These are phyloP conservation scores for Stygiomarasmius scandens DNA, from an alignment of 1,284 basidiomycete species.

Conservation along the genomic window DNA sequence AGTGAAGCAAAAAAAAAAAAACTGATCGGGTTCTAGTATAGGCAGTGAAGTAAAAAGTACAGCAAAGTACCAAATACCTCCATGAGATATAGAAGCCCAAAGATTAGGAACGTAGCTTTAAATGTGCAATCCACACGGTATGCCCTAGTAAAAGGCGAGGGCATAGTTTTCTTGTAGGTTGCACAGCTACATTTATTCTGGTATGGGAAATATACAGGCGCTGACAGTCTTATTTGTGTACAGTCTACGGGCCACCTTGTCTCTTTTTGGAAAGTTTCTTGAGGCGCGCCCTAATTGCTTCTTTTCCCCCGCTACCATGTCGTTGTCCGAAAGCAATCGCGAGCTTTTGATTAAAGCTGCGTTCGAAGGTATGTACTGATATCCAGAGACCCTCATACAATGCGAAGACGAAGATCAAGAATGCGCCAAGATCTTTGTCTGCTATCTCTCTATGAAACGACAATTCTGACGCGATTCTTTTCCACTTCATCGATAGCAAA, in stretches of 20 bases:
- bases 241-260: background rate
- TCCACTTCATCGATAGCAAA: slow-evolving; percentile 38
- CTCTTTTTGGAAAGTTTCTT: background rate
- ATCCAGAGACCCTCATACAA: background rate
- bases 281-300: too few relatives aligned
- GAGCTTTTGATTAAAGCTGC: slow-evolving; percentile 42
- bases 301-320: too few relatives aligned
- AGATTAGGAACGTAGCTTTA: slow-evolving; percentile 38
- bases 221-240: slow-evolving; percentile 5
- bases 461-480: background rate
- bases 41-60: too few relatives aligned
- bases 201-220: background rate
- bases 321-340: slow-evolving; percentile 36
- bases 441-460: background rate
- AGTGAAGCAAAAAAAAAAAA: too few relatives aligned
- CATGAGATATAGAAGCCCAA: too few relatives aligned
- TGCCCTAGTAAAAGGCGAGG: slow-evolving; percentile 46
- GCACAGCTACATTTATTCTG: background rate
- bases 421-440: background rate
- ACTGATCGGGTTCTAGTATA: too few relatives aligned
- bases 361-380: slow-evolving; percentile 43
- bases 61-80: too few relatives aligned
- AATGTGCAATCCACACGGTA: slow-evolving; percentile 38
- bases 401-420: background rate
- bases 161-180: slow-evolving; percentile 31